Evolutionary conservation across 1,139 yeast species (phyloP).

Genomic region (Lodderomyces metapsilosis): DNA sequence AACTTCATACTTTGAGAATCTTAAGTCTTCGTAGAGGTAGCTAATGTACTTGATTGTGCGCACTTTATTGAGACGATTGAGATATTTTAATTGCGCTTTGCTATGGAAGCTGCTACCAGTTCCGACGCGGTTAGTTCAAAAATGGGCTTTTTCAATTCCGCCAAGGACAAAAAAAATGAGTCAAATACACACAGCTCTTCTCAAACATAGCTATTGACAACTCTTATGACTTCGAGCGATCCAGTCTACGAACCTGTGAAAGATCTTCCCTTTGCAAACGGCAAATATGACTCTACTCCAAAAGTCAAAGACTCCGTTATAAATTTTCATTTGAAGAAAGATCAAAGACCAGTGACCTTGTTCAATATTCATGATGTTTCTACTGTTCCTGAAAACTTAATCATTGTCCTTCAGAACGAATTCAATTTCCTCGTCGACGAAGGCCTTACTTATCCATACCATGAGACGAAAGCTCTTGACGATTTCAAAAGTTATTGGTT

Average conservation of each 20-base stretch:
- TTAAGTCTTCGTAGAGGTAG: too few relatives aligned
- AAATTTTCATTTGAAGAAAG: slow-evolving; percentile 30
- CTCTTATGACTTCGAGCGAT: slow-evolving; percentile 6
- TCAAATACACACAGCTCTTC: too few relatives aligned
- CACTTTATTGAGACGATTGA: too few relatives aligned
- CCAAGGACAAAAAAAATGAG: too few relatives aligned
- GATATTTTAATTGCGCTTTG: too few relatives aligned
- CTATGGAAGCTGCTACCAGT: too few relatives aligned
- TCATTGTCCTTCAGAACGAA: slow-evolving; percentile 33
- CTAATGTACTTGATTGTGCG: too few relatives aligned
- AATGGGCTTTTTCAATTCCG: too few relatives aligned
- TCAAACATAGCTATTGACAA: too few relatives aligned
- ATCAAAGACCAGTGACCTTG: slow-evolving; percentile 30
- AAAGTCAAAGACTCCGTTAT: slow-evolving; percentile 24
- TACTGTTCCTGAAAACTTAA: slow-evolving; percentile 35
- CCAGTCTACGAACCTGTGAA: slow-evolving; percentile 14
- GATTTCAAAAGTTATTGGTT: slow-evolving; percentile 45
- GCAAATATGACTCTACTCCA: slow-evolving; percentile 21
- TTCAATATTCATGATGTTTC: slow-evolving; percentile 28
- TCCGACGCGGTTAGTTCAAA: too few relatives aligned
- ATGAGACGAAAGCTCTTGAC: slow-evolving; percentile 23
- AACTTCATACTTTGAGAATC: too few relatives aligned
- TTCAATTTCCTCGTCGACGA: slow-evolving; percentile 48
- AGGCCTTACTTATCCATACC: slow-evolving; percentile 53
- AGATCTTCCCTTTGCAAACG: slow-evolving; percentile 36